Evolutionary conservation across 345 rosid species (phyloP), one percentile per base, ranked within the genome.

Genomic region (Euphorbia peplus): DNA sequence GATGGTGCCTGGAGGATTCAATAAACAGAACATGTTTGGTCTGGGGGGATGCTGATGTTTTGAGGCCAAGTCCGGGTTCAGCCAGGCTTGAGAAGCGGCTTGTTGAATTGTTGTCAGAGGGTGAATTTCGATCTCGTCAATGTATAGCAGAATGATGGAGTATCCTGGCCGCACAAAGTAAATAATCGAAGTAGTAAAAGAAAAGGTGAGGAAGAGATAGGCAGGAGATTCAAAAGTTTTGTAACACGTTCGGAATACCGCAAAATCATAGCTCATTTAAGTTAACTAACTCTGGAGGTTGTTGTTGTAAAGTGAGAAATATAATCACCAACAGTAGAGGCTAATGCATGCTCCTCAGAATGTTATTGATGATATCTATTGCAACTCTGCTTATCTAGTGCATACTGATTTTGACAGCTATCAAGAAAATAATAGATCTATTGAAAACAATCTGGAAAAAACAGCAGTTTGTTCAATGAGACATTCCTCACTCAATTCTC

Each of bases 1-100:
- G 99, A 48, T 95, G 99, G 99, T 91, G 99, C 84, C 72, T 95
- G 64, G 98, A 87, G 51, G 86, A 85, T 24, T 72, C 83, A 37
- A 72, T 71, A 26, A 85, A 85, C 24, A 79, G 75, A 62, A 70
- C 83, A 0, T 92, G 97, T 72, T 83, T 85, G 24, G 80, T 83
- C 19, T 91, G 98, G 99, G 98, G 98, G 11, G 88, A 92, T 79
- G 90, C 97, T 9, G 86, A 87, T 76, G 75, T 95, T 67, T 69
- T 92, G 64, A 83, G 97, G 39, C 97, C 98, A 4, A 90, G 98
- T 59, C 77, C 91, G 11, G 97, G 96, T 56, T 80, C 97, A 19
- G 81, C 75, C 55, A 87, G 93, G 63, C 97, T 95, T 1, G 92
- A 90, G 69, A 87, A 80, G 47, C 78, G 75, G 13, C 76, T 92